Percentiles rank a stretch among this genome's conserved stretches.
These are phyloP conservation scores for Meyerozyma smithsonii DNA, from an alignment of 1,139 yeast genomes.

Conservation along the genomic window DNA sequence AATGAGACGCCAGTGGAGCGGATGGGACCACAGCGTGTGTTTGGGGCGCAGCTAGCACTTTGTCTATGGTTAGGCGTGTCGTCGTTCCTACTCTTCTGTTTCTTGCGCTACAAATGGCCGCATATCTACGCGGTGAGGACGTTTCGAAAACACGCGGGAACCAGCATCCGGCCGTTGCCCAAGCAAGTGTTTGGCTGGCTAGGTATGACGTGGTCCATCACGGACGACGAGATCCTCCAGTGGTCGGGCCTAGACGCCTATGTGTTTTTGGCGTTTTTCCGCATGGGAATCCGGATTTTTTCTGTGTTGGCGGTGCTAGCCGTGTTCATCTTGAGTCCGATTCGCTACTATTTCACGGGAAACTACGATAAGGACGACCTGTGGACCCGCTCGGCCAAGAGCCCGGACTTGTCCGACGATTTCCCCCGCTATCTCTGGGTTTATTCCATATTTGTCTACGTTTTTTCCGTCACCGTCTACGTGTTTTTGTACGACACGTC, in stretches of 20 bases:
- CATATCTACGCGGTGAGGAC: slow-evolving; percentile 50
- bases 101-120: slow-evolving; percentile 44
- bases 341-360: slow-evolving; percentile 42
- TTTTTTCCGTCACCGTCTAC: slow-evolving; percentile 33
- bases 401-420: slow-evolving; percentile 13
- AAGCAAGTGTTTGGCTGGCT: slow-evolving; percentile 39
- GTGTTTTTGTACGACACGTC: slow-evolving; percentile 34
- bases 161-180: slow-evolving; percentile 32
- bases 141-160: slow-evolving; percentile 26
- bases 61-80: slow-evolving; percentile 34
- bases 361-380: slow-evolving; percentile 41
- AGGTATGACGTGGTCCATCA: slow-evolving; percentile 26
- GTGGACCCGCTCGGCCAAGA: slow-evolving; percentile 8
- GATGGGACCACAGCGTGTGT: slow-evolving; percentile 42
- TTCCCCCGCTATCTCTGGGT: slow-evolving; percentile 30
- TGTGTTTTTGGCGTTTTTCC: slow-evolving; percentile 41
- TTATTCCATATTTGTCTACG: slow-evolving; percentile 39
- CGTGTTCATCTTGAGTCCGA: slow-evolving; percentile 39
- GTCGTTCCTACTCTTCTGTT: slow-evolving; percentile 36
- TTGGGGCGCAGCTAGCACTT: slow-evolving; percentile 38
- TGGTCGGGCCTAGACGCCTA: slow-evolving; percentile 44
- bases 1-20: slow-evolving; percentile 21
- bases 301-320: slow-evolving; percentile 32
- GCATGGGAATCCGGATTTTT: slow-evolving; percentile 41
- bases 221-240: slow-evolving; percentile 40